Percentiles rank a stretch among this genome's conserved stretches.
Evolutionary conservation across 768 basidiomycete genomes (phyloP).

Genomic region (Tylopilus balloui): DNA sequence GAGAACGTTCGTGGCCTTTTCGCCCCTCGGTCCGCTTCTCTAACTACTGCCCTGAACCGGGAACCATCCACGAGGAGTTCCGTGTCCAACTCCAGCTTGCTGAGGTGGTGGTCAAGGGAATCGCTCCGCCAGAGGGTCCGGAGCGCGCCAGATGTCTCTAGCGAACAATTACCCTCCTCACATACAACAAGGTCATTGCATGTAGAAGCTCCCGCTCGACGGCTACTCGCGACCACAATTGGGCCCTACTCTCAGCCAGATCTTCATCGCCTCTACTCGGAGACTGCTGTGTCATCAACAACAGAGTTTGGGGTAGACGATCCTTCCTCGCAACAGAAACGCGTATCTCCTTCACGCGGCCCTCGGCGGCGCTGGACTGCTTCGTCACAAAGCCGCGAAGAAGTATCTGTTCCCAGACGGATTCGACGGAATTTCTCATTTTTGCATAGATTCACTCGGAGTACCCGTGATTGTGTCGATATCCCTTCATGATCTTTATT

Average conservation of each 20-base stretch:
- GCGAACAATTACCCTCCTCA: slow-evolving; percentile 24
- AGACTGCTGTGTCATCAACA: slow-evolving; percentile 7
- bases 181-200: slow-evolving; percentile 27
- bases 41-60: slow-evolving; percentile 31
- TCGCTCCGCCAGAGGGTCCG: slow-evolving; percentile 48
- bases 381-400: slow-evolving; percentile 14
- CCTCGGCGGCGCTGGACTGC: slow-evolving; percentile 21
- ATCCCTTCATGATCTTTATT: slow-evolving; percentile 11
- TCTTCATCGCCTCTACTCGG: slow-evolving; percentile 23
- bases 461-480: slow-evolving; percentile 9
- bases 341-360: slow-evolving; percentile 14
- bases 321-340: slow-evolving; percentile 10
- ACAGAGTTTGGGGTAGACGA: slow-evolving; percentile 24
- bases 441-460: slow-evolving; percentile 32
- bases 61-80: slow-evolving; percentile 26
- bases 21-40: slow-evolving; percentile 42
- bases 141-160: slow-evolving; percentile 46
- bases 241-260: slow-evolving; percentile 32
- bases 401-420: slow-evolving; percentile 19
- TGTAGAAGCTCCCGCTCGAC: slow-evolving; percentile 8
- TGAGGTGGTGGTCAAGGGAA: slow-evolving; percentile 48
- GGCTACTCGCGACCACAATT: slow-evolving; percentile 12
- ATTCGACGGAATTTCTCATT: slow-evolving; percentile 34
- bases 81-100: slow-evolving; percentile 30
- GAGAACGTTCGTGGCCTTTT: slow-evolving; percentile 62